Evolutionary conservation across 129 eudicot genomes (phyloP).

Genomic region (Chrysanthemum seticuspe): DNA sequence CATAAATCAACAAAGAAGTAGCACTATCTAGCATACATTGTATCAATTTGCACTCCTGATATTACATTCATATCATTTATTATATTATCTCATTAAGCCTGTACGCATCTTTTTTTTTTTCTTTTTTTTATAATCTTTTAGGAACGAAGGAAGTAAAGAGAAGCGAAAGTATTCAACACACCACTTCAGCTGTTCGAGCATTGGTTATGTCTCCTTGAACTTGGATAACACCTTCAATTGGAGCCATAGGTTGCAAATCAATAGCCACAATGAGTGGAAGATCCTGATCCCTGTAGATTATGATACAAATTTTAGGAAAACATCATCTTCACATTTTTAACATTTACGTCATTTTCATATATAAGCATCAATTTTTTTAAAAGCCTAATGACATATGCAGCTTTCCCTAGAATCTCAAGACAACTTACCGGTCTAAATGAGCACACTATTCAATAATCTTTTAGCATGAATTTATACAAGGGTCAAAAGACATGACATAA

Average conservation of each 20-base stretch:
- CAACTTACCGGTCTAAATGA: too few species aligned
- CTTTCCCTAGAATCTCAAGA: too few species aligned
- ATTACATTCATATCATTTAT: background rate
- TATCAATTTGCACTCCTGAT: background rate
- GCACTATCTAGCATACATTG: background rate
- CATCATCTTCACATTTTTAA: too few species aligned
- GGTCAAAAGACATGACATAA: background rate
- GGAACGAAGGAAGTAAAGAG: background rate
- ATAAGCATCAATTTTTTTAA: too few species aligned
- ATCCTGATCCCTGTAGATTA: conserved; percentile 62
- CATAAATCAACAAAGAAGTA: background rate
- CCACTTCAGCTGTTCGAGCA: conserved; percentile 99
- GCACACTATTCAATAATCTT: too few species aligned
- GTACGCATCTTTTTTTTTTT: too few species aligned
- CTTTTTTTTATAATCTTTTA: background rate
- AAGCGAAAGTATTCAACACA: conserved; percentile 28
- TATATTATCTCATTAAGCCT: background rate
- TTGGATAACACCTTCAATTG: conserved; percentile 97
- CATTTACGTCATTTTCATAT: too few species aligned
- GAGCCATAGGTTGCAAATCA: conserved; percentile 99
- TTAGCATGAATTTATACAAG: background rate
- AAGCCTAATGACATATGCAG: too few species aligned
- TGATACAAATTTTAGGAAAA: background rate
- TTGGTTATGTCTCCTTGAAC: conserved; percentile 99
- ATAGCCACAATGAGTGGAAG: conserved; percentile 96